Base-by-base conservation (phyloP, 345 rosid genomes). In the Lepidium africanum region DNA sequence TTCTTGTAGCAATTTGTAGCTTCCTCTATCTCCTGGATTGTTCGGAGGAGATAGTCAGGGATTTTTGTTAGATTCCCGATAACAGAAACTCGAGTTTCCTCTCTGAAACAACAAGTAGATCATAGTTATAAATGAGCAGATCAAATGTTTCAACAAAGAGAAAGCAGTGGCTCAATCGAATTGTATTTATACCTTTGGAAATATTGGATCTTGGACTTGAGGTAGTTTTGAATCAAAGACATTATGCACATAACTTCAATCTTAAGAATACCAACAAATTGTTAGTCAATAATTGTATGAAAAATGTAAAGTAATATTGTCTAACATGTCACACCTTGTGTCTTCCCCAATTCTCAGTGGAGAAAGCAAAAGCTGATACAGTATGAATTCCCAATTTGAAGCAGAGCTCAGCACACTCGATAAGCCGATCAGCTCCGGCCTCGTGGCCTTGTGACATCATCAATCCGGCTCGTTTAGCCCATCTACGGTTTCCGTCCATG, bases 401-500 rank as follows among this genome's bases (percentile, higher is more conserved):
- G 32, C 86, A 86, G 12, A 80, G 69, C 58, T 75, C 73, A 21
- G 81, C 27, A 1, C 86, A 49, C 70, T 78, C 69, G 71, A 70
- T 65, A 37, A 87, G 68, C 56, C 91, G 77, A 65, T 63, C 45
- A 5, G 77, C 85, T 10, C 96, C 92, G 0, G 85, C 90, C 69
- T 81, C 82, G 59, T 87, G 92, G 13, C 97, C 97, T 3, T 76
- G 79, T 10, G 74, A 53, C 33, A 85, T 43, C 40, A 63, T 59
- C 58, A 81, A 14, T 16, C 92, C 95, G 12, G 77, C 78, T 58
- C 72, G 80, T 39, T 76, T 74, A 3, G 92, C 91, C 91, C 91
- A 90, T 69, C 90, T 65, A 21, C 73, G 88, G 69, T 84, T 90
- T 6, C 97, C 97, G 19, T 85, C 97, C 95, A 90, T 83, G 45